These are phyloP conservation scores for Curvularia sp. DNA, from an alignment of 2,329 filamentous ascomycete genomes.

Conservation along the genomic window DNA sequence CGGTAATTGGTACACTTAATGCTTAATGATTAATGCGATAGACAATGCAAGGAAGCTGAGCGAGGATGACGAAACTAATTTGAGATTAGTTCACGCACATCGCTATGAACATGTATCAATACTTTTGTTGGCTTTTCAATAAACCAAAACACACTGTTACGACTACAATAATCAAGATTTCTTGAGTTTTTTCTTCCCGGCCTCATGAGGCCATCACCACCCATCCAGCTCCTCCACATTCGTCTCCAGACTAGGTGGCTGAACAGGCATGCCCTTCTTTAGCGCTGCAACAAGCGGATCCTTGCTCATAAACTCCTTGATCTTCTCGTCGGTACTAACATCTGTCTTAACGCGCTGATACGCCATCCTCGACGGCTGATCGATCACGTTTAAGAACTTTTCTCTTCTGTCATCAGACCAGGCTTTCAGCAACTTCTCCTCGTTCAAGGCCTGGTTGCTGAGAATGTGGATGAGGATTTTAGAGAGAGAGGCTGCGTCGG, in stretches of 20 bases:
- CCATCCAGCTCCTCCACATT: constrained; percentile 34
- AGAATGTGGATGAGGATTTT: constrained; percentile 39
- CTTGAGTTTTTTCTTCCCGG: not conserved
- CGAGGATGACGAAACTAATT: not conserved
- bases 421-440: constrained; percentile 39
- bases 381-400: constrained; percentile 47
- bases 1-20: constrained; percentile 9
- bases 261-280: constrained; percentile 41
- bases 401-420: constrained; percentile 47
- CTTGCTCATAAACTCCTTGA: constrained; percentile 29
- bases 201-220: constrained; percentile 23
- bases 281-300: constrained; percentile 42
- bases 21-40: not conserved
- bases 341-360: constrained; percentile 37
- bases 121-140: not conserved
- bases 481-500: constrained; percentile 43
- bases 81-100: not conserved
- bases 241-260: constrained; percentile 40
- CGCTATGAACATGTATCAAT: not conserved
- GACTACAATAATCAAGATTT: not conserved
- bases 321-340: constrained; percentile 37
- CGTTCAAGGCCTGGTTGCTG: constrained; percentile 16
- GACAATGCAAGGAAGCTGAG: not conserved
- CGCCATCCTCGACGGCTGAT: constrained; percentile 41
- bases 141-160: not conserved